Conservation (phyloP, 139 green algal species). For the Medakamo hakoo region DNA sequence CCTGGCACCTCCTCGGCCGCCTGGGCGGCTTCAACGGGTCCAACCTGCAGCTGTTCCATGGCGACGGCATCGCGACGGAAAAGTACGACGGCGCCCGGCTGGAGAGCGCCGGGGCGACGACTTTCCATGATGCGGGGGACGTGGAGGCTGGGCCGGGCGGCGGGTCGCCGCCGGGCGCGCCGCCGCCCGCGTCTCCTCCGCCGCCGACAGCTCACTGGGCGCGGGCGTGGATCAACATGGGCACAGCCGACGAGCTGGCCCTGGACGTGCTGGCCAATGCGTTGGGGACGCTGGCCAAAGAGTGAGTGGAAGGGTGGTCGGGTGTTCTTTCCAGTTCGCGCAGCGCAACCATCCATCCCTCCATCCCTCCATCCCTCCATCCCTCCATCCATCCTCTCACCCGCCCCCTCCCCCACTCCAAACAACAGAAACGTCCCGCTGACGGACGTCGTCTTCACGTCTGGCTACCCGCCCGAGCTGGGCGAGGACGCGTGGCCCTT, state of each 20-base stretch:
- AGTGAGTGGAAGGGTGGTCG: neutral
- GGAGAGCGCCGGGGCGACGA: slow-evolving; percentile 9
- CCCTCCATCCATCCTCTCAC: too few relatives aligned
- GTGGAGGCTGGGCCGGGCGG: slow-evolving; percentile 19
- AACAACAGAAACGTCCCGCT: too few relatives aligned
- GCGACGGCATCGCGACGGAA: slow-evolving; percentile 35
- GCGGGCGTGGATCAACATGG: slow-evolving; percentile 50
- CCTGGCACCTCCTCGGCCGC: slow-evolving; percentile 77
- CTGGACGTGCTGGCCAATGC: slow-evolving; percentile 80
- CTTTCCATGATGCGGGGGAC: slow-evolving; percentile 50
- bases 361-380: too few relatives aligned
- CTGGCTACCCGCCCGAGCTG: too few relatives aligned
- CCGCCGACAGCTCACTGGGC: neutral
- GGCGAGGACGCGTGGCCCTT: too few relatives aligned
- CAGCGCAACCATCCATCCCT: too few relatives aligned
- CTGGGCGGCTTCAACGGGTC: slow-evolving; percentile 66
- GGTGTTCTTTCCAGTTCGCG: too few relatives aligned
- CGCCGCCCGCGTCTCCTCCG: neutral
- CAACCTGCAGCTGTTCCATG: slow-evolving; percentile 58
- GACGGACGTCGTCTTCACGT: too few relatives aligned
- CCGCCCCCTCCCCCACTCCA: too few relatives aligned
- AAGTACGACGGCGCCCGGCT: slow-evolving; percentile 40
- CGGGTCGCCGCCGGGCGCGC: neutral
- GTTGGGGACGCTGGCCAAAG: slow-evolving; percentile 37
- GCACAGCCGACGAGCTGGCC: slow-evolving; percentile 69